phyloP scores from a whole-genome alignment of 176 grass and related monocot genomes.

The Otatea glauca region DNA sequence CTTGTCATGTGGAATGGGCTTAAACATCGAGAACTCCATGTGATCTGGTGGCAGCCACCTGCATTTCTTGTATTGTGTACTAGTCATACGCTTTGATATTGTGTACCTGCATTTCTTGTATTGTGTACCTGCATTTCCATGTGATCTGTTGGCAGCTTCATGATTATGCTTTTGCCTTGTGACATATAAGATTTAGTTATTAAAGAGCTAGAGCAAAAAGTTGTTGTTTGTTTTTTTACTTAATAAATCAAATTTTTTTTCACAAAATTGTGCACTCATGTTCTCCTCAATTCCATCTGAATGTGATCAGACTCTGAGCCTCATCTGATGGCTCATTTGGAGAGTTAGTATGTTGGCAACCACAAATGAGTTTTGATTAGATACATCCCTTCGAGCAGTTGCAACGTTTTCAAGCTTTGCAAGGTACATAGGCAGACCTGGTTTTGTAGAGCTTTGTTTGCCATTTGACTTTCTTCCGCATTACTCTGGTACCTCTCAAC shows the following conservation, averaged over 20 bases:
- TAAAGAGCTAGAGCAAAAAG: no score
- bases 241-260: not conserved
- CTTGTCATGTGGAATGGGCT: no score
- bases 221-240: not conserved
- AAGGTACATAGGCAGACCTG: constrained; percentile 38
- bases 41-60: no score
- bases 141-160: no score
- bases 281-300: constrained; percentile 17
- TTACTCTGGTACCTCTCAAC: constrained; percentile 55
- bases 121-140: no score
- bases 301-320: not conserved
- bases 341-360: not conserved
- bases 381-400: not conserved
- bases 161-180: no score
- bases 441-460: constrained; percentile 39
- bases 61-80: no score
- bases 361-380: not conserved
- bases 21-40: no score
- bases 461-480: constrained; percentile 27
- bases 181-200: not conserved
- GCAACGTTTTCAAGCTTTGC: constrained; percentile 6
- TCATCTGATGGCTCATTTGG: not conserved
- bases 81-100: no score
- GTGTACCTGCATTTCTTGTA: no score
- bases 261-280: not conserved